These are phyloP conservation scores for Fraxinus velutina DNA, from an alignment of 305 asterid genomes.

Conservation along the genomic window DNA sequence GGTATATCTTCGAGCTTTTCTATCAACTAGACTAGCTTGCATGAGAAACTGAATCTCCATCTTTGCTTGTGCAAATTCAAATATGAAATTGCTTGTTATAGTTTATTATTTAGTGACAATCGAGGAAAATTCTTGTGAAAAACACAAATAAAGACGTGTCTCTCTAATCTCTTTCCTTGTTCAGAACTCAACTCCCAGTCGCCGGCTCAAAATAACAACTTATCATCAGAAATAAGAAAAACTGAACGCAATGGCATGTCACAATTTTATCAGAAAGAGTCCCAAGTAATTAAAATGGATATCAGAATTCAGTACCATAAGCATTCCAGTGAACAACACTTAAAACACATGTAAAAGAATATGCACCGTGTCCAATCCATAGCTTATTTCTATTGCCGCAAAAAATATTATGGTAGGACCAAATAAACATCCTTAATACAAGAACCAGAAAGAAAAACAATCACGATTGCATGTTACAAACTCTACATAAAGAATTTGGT, in stretches of 20 bases:
- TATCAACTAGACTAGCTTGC: too few relatives aligned
- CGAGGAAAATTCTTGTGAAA: too few relatives aligned
- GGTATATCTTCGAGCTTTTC: too few relatives aligned
- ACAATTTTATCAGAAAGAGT: not conserved
- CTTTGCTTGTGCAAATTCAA: too few relatives aligned
- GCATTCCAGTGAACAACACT: not conserved
- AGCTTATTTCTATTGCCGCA: conserved; percentile 1
- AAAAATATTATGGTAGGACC: conserved; percentile 3
- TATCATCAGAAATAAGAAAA: too few relatives aligned
- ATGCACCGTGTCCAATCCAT: not conserved
- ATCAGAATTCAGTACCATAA: not conserved
- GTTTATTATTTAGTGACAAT: too few relatives aligned
- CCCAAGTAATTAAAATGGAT: not conserved
- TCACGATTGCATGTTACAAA: not conserved
- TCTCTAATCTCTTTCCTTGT: too few relatives aligned
- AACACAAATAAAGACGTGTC: too few relatives aligned
- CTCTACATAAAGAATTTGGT: conserved; percentile 22
- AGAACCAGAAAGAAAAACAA: not conserved
- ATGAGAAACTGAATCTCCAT: too few relatives aligned
- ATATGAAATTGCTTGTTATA: too few relatives aligned
- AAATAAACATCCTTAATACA: conserved; percentile 10
- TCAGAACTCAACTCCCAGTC: too few relatives aligned
- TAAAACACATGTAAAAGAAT: not conserved
- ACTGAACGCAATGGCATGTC: not conserved
- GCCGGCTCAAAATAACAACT: too few relatives aligned